A percentile compares a stretch with the other conserved stretches of the same genome.
Evolutionary conservation across 1,284 basidiomycete species (phyloP).

Genomic region (Pterulicium gracile): DNA sequence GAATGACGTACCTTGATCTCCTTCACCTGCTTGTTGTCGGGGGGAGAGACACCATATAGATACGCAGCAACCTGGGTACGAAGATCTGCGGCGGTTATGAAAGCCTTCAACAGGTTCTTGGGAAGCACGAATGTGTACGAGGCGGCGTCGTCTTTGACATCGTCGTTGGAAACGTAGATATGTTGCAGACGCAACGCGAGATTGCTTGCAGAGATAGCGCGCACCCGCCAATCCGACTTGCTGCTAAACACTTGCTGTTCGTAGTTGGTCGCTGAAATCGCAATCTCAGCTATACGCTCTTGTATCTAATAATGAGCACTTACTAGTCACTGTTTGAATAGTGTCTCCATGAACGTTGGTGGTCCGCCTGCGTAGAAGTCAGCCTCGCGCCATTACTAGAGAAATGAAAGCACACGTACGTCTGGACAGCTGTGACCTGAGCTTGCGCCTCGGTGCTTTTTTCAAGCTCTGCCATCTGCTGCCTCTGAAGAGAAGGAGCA

Average conservation of each 20-base stretch:
- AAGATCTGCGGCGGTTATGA: slow-evolving; percentile 89
- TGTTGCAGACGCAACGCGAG: slow-evolving; percentile 93
- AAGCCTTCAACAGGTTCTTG: slow-evolving; percentile 94
- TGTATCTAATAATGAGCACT: slow-evolving; percentile 17
- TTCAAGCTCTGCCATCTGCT: slow-evolving; percentile 99
- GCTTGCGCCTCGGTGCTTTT: slow-evolving; percentile 90
- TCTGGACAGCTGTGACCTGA: slow-evolving; percentile 95
- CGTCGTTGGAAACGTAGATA: slow-evolving; percentile 98
- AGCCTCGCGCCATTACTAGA: slow-evolving; percentile 10
- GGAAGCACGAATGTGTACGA: slow-evolving; percentile 94
- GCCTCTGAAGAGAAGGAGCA: slow-evolving; percentile 86
- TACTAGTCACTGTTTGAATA: slow-evolving; percentile 91
- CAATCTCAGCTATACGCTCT: slow-evolving; percentile 9
- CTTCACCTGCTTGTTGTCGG: slow-evolving; percentile 97
- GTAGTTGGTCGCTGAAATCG: slow-evolving; percentile 76
- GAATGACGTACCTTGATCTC: slow-evolving; percentile 70
- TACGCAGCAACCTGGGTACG: slow-evolving; percentile 94
- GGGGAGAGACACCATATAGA: slow-evolving; percentile 87
- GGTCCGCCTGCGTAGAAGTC: slow-evolving; percentile 55
- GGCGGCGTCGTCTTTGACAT: slow-evolving; percentile 94
- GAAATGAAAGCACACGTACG: slow-evolving; percentile 30
- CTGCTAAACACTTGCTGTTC: slow-evolving; percentile 96
- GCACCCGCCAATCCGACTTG: slow-evolving; percentile 99
- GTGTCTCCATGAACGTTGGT: slow-evolving; percentile 97
- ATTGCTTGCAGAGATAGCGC: slow-evolving; percentile 94